Percentiles rank a stretch among this genome's conserved stretches.
Conservation (phyloP, 768 basidiomycete genomes). For the Tricholoma flavovirens region DNA sequence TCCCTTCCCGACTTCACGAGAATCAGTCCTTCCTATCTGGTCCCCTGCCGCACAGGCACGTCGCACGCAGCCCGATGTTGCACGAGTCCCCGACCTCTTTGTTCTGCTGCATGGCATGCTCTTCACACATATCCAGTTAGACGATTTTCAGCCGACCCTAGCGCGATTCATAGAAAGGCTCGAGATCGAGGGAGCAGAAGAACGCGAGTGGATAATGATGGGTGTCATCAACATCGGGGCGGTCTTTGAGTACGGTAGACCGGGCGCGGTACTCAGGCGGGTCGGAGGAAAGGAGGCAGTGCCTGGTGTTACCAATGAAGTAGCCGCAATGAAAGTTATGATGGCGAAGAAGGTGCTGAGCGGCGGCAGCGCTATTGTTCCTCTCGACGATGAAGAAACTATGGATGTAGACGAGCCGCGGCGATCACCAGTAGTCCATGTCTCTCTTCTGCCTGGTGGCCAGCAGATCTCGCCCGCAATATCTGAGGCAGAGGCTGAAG, state of each 20-base stretch:
- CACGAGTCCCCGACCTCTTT: constrained; percentile 72
- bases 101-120: constrained; percentile 95
- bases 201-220: constrained; percentile 97
- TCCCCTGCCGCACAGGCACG: constrained; percentile 66
- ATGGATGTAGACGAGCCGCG: constrained; percentile 62
- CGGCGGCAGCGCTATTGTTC: constrained; percentile 19
- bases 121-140: constrained; percentile 91
- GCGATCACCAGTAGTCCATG: constrained; percentile 22
- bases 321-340: constrained; percentile 7
- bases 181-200: constrained; percentile 72
- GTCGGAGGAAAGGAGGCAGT: constrained; percentile 49
- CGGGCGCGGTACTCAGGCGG: constrained; percentile 62
- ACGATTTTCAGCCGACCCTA: constrained; percentile 79
- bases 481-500: constrained; percentile 23
- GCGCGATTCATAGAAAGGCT: constrained; percentile 85
- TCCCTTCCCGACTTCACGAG: constrained; percentile 82
- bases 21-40: constrained; percentile 88
- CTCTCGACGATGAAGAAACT: constrained; percentile 37
- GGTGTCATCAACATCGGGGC: constrained; percentile 77
- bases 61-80: constrained; percentile 65
- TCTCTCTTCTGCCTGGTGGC: not conserved
- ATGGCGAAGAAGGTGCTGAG: constrained; percentile 8
- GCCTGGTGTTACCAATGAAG: constrained; percentile 23
- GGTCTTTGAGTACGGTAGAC: constrained; percentile 82
- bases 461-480: constrained; percentile 23